Evolutionary conservation across 1,284 basidiomycete species (phyloP).

Genomic region (Apiotrichum porosum): DNA sequence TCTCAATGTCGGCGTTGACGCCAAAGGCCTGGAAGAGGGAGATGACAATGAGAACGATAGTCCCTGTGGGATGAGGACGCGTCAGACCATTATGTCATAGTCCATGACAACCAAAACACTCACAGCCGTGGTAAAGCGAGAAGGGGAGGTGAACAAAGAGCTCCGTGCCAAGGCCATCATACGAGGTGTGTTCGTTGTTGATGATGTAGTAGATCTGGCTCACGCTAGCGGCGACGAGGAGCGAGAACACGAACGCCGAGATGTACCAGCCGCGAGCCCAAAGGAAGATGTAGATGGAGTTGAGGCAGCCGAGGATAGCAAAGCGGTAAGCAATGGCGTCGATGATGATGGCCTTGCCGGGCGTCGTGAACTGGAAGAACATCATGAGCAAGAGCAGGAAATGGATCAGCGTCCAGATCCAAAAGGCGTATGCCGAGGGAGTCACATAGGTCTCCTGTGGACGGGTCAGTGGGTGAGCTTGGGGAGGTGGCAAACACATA

Average conservation of each 20-base stretch:
- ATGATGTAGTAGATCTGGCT: constrained; percentile 81
- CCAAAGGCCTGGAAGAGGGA: constrained; percentile 90
- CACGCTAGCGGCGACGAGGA: constrained; percentile 59
- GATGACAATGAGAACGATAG: constrained; percentile 81
- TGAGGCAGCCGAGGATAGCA: constrained; percentile 75
- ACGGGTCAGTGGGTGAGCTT: not conserved
- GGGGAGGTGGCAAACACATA: no score
- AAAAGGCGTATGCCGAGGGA: constrained; percentile 17
- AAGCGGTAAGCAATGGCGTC: constrained; percentile 86
- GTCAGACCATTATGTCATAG: not conserved
- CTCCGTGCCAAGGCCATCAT: constrained; percentile 65
- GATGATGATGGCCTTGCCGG: constrained; percentile 71
- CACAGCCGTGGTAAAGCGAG: constrained; percentile 87
- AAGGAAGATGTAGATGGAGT: constrained; percentile 76
- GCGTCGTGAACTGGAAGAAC: constrained; percentile 72
- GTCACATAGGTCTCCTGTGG: constrained; percentile 17
- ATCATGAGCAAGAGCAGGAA: constrained; percentile 78
- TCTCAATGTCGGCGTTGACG: constrained; percentile 61
- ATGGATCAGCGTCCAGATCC: constrained; percentile 66
- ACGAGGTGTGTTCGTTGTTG: constrained; percentile 67
- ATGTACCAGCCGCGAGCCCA: constrained; percentile 65
- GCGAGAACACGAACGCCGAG: constrained; percentile 74
- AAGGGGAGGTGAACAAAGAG: constrained; percentile 60
- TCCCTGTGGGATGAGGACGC: constrained; percentile 49
- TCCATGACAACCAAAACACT: no score